Percentiles rank a stretch among this genome's conserved stretches.
These are phyloP conservation scores for Fusarium succisae DNA, from an alignment of 2,329 filamentous ascomycete species.

Conservation along the genomic window DNA sequence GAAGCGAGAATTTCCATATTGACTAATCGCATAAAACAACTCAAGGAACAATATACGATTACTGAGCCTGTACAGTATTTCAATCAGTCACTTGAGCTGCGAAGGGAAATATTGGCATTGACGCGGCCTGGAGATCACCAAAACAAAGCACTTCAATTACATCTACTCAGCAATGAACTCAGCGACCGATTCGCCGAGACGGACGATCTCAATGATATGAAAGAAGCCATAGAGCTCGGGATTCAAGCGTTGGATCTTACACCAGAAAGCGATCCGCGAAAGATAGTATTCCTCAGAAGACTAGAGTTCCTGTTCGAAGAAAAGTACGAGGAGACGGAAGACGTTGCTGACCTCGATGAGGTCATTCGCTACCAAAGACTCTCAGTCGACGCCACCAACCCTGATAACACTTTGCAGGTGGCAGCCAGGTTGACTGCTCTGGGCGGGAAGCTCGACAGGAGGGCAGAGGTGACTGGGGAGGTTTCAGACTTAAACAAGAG, in stretches of 20 bases:
- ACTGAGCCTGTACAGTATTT: not conserved
- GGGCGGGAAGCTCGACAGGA: not conserved
- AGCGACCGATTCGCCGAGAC: not conserved
- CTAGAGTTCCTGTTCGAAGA: not conserved
- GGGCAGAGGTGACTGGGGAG: accelerated
- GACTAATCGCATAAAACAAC: not conserved
- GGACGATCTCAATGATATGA: not conserved
- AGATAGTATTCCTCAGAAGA: not conserved
- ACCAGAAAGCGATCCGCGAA: not conserved
- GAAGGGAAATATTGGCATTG: not conserved
- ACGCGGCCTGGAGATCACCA: accelerated
- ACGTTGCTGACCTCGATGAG: not conserved
- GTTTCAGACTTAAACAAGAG: not conserved
- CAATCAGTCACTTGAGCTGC: not conserved
- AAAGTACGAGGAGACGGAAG: not conserved
- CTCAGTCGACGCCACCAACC: not conserved
- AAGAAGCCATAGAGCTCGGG: not conserved
- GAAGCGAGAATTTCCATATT: not conserved
- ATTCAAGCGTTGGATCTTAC: not conserved
- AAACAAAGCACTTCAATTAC: not conserved
- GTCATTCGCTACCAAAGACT: not conserved
- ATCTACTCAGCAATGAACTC: not conserved
- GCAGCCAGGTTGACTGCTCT: not conserved
- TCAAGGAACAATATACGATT: not conserved
- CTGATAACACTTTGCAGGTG: accelerated